These are phyloP conservation scores for Leucocoprinus leucothites DNA, from an alignment of 768 basidiomycete species.

Conservation along the genomic window DNA sequence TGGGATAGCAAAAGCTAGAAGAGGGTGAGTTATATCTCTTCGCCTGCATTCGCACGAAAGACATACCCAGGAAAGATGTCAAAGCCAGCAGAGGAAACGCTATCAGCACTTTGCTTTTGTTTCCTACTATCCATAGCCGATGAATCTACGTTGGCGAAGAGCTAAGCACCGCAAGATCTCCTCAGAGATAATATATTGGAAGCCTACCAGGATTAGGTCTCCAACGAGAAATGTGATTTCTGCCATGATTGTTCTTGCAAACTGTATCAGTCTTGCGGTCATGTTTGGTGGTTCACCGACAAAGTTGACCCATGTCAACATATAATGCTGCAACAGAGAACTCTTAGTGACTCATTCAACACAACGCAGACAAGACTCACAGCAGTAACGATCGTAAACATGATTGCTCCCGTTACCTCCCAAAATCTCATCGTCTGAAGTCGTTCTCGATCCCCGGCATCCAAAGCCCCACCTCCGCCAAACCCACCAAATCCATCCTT, in stretches of 20 bases:
- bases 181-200: neutral
- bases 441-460: neutral
- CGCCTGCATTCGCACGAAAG: neutral
- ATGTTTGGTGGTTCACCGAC: neutral
- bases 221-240: neutral
- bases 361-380: too few relatives aligned
- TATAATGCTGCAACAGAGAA: neutral
- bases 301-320: slow-evolving; percentile 1
- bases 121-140: slow-evolving; percentile 3
- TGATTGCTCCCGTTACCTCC: slow-evolving; percentile 2
- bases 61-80: slow-evolving; percentile 1
- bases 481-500: neutral
- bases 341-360: too few relatives aligned
- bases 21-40: neutral
- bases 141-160: neutral
- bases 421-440: slow-evolving; percentile 6
- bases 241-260: neutral
- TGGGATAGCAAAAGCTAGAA: slow-evolving; percentile 4
- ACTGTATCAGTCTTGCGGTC: neutral
- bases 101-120: slow-evolving; percentile 1
- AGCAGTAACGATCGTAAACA: neutral
- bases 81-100: slow-evolving; percentile 2
- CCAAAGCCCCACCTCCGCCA: neutral
- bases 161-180: too few relatives aligned
- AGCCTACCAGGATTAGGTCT: neutral